Evolutionary conservation across 345 rosid species (phyloP).

Genomic region (Pugionium dolabratum): DNA sequence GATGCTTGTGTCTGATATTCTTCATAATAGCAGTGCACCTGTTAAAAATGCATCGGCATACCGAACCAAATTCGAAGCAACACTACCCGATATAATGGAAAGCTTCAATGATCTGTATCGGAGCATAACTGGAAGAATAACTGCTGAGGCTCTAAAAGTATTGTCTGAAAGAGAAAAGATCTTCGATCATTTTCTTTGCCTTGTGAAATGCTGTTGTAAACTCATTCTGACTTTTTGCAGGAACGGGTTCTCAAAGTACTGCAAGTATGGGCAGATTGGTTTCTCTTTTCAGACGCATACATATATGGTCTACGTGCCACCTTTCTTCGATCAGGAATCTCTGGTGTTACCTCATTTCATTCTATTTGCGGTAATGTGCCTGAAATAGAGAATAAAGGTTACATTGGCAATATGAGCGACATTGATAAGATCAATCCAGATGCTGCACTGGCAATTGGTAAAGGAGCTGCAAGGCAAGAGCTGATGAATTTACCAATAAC

Average conservation of each 20-base stretch:
- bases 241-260: constrained; percentile 95
- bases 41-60: constrained; percentile 99
- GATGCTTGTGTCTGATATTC: constrained; percentile 53
- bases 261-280: constrained; percentile 99
- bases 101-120: constrained; percentile 97
- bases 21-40: constrained; percentile 96
- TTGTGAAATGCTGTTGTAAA: constrained; percentile 9
- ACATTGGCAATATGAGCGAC: constrained; percentile 49
- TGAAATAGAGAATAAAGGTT: constrained; percentile 67
- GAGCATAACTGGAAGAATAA: constrained; percentile 93
- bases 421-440: constrained; percentile 65
- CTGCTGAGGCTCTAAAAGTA: constrained; percentile 98
- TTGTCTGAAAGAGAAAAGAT: constrained; percentile 22
- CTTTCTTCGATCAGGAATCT: constrained; percentile 82
- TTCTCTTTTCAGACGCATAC: constrained; percentile 98
- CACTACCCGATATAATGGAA: constrained; percentile 93
- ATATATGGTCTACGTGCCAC: constrained; percentile 93
- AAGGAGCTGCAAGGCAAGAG: constrained; percentile 89
- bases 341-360: constrained; percentile 84
- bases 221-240: constrained; percentile 47
- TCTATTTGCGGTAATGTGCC: constrained; percentile 85
- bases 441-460: constrained; percentile 93
- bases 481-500: constrained; percentile 80
- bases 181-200: constrained; percentile 10
- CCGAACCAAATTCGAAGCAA: constrained; percentile 94